Conservation (phyloP, 2,329 filamentous ascomycete genomes). For the Beauveria rudraprayagi region DNA sequence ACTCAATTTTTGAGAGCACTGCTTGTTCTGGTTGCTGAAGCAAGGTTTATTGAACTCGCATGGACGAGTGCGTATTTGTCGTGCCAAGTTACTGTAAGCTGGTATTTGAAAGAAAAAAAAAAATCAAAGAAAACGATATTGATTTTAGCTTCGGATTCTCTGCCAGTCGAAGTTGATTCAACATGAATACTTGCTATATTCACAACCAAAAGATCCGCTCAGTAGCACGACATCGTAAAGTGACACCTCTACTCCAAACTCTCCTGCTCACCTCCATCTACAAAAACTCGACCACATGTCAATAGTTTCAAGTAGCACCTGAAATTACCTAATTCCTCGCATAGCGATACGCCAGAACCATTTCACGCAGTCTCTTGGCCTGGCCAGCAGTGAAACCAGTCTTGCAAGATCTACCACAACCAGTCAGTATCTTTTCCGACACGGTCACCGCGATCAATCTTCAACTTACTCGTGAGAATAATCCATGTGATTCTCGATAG, state of each 20-base stretch:
- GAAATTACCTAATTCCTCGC: background rate
- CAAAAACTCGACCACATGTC: background rate
- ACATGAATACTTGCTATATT: background rate
- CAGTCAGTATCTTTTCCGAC: background rate
- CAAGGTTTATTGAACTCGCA: no score
- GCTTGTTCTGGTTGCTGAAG: no score
- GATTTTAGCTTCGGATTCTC: no score
- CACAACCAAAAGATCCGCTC: background rate
- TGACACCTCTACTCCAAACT: no score
- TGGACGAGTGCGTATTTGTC: no score
- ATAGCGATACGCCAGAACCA: background rate
- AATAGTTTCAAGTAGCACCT: no score
- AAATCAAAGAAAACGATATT: no score
- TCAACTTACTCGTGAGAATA: constrained; percentile 19
- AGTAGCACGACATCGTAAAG: background rate
- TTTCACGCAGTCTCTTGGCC: background rate
- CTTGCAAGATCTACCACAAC: background rate
- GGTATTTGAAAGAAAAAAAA: no score
- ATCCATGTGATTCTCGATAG: constrained; percentile 33
- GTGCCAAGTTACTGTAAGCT: no score
- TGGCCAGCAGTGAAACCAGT: background rate
- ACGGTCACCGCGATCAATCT: no score
- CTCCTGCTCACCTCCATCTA: background rate
- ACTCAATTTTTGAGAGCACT: no score
- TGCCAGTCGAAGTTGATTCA: background rate